Base-by-base conservation (phyloP, 805 yeast species). In the Groenewaldozyma tartarivorans region DNA sequence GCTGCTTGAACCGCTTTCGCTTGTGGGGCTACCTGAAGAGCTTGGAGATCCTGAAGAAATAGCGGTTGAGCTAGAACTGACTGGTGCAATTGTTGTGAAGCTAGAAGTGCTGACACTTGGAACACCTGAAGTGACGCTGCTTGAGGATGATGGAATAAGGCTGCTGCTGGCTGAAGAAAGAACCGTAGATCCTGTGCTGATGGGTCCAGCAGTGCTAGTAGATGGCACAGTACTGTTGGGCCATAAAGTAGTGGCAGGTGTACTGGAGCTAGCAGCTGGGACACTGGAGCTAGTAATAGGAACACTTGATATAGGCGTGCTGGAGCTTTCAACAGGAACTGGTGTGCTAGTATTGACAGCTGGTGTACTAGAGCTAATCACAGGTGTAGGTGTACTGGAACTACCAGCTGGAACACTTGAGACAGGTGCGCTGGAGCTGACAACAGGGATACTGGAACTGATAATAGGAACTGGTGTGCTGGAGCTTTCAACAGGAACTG, bases 11-110 rank as follows among this genome's bases (percentile, higher is more conserved):
- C n/a, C n/a, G n/a, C n/a, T n/a, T n/a, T n/a, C n/a, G n/a, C n/a
- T n/a, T n/a, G n/a, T n/a, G n/a, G n/a, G n/a, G n/a, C n/a, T n/a
- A n/a, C n/a, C 35, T 21, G 36, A 33, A 32, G 33, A 3, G 33
- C 44, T 31, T 20, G 36, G 36, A 15, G 27, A 11, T n/a, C 21
- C 29, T 4, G 43, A 24, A 15, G 44, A 21, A 26, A 21, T 31
- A 13, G 43, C 15, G n/a, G 24, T 35, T 11, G 40, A 26, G 17
- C 15, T 33, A 6, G 29, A 15, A 6, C 9, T 6, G 22, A 11
- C 17, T 6, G 35, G 35, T 24, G 35, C 18, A 9, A 5, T 19
- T 13, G 22, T 20, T 15, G 36, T 16, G 2, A 5, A 5, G 21
- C 36, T 11, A 27, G 38, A 15, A 13, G 29, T 18, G 9, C 35